Percentiles rank a stretch among this genome's conserved stretches.
Evolutionary conservation across 371 early-diverging fungal genomes (phyloP).

Genomic region (Actinomucor elegans): DNA sequence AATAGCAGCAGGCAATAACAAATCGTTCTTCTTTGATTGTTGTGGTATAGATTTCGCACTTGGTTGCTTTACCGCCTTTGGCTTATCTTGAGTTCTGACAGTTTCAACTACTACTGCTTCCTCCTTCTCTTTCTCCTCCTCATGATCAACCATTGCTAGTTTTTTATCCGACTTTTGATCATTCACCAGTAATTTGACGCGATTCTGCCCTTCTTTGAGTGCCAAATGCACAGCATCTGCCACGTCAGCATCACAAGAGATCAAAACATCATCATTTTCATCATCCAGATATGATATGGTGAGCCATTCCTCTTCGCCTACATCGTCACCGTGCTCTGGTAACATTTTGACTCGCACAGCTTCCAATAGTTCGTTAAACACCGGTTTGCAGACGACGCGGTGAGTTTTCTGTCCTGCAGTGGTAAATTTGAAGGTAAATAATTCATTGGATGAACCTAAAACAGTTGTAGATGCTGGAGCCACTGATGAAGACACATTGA

Average conservation of each 20-base stretch:
- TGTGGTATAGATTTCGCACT: constrained; percentile 6
- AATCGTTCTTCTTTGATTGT: constrained; percentile 12
- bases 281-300: constrained; percentile 84
- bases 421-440: constrained; percentile 81
- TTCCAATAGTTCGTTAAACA: constrained; percentile 46
- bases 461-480: background rate
- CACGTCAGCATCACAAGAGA: constrained; percentile 77
- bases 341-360: constrained; percentile 42
- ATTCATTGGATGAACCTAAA: constrained; percentile 8
- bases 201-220: constrained; percentile 61
- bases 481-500: constrained; percentile 17
- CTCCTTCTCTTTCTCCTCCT: constrained; percentile 1
- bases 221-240: constrained; percentile 80
- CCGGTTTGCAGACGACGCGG: constrained; percentile 65
- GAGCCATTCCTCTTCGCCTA: constrained; percentile 38
- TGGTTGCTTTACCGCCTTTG: background rate
- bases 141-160: background rate
- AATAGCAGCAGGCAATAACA: constrained; percentile 48
- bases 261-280: constrained; percentile 79
- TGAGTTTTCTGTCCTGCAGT: constrained; percentile 63
- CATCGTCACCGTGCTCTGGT: constrained; percentile 23
- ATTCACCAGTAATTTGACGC: constrained; percentile 70
- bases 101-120: background rate
- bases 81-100: background rate
- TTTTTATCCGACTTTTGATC: constrained; percentile 21